Evolutionary conservation across 2,329 filamentous ascomycete species (phyloP).

Genomic region (Diaporthe vaccinii): DNA sequence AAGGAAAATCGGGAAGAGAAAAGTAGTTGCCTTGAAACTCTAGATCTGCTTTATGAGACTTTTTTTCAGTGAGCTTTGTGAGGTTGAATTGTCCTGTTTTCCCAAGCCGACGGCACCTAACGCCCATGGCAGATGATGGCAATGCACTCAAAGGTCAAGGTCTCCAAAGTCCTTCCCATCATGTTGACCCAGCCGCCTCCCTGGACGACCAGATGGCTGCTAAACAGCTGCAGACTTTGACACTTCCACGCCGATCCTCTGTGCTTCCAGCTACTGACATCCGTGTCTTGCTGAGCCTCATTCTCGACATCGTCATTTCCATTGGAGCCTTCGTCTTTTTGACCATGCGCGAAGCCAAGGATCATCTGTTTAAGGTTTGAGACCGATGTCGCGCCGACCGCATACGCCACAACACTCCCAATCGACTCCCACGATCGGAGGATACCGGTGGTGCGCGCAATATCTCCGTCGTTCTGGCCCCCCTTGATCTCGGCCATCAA

Average conservation of each 20-base stretch:
- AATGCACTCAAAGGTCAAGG: background rate
- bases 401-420: constrained; percentile 50
- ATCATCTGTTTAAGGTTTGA: constrained; percentile 50
- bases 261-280: background rate
- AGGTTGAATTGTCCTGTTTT: background rate
- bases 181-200: too few species aligned
- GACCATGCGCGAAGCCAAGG: constrained; percentile 44
- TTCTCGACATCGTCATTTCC: background rate
- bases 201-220: background rate
- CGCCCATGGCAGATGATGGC: too few species aligned
- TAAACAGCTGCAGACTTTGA: background rate
- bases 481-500: constrained; percentile 46
- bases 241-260: background rate
- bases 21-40: background rate
- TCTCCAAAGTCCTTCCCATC: background rate
- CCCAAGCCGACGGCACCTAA: background rate
- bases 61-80: background rate
- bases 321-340: background rate
- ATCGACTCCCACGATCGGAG: constrained; percentile 51
- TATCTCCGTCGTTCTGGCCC: constrained; percentile 48
- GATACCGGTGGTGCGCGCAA: constrained; percentile 50
- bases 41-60: background rate
- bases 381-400: constrained; percentile 49
- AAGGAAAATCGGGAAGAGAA: too few species aligned
- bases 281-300: background rate